Conservation (phyloP, 2,329 filamentous ascomycete species). For the Fusarium mexicanum region DNA sequence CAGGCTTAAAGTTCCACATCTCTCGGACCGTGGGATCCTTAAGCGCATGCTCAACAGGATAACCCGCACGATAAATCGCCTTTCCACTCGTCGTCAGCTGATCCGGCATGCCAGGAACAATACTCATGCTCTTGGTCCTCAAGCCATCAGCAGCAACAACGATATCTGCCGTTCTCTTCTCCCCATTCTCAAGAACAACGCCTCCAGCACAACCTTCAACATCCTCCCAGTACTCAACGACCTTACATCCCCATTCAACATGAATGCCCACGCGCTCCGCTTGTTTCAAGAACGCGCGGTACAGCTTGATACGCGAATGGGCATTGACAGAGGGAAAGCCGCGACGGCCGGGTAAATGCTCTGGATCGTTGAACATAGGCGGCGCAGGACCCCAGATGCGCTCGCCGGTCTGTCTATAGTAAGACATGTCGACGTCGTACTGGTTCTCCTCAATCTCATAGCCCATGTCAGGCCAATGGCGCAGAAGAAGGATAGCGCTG, state of each 20-base stretch:
- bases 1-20: slow-evolving; percentile 31
- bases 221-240: slow-evolving; percentile 28
- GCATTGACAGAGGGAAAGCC: slow-evolving; percentile 27
- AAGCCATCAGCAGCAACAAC: slow-evolving; percentile 23
- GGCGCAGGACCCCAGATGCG: slow-evolving; percentile 28
- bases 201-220: slow-evolving; percentile 10
- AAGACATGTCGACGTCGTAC: slow-evolving; percentile 32
- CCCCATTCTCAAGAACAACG: slow-evolving; percentile 19
- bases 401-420: slow-evolving; percentile 27
- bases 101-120: slow-evolving; percentile 19
- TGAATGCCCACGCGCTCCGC: slow-evolving; percentile 17
- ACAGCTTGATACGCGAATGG: slow-evolving; percentile 17
- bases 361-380: slow-evolving; percentile 29
- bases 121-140: slow-evolving; percentile 17
- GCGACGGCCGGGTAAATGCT: neutral
- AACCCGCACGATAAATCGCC: slow-evolving; percentile 23
- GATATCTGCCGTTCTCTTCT: slow-evolving; percentile 23
- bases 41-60: slow-evolving; percentile 22
- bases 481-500: slow-evolving; percentile 22
- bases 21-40: slow-evolving; percentile 17
- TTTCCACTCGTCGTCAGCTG: slow-evolving; percentile 15
- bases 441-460: slow-evolving; percentile 29
- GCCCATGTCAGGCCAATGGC: slow-evolving; percentile 30
- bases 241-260: slow-evolving; percentile 25
- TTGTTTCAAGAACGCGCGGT: slow-evolving; percentile 19